A percentile compares a stretch with the other conserved stretches of the same genome.
phyloP scores from a whole-genome alignment of 2,329 filamentous ascomycete genomes.

The Amesomyces nigricolor region DNA sequence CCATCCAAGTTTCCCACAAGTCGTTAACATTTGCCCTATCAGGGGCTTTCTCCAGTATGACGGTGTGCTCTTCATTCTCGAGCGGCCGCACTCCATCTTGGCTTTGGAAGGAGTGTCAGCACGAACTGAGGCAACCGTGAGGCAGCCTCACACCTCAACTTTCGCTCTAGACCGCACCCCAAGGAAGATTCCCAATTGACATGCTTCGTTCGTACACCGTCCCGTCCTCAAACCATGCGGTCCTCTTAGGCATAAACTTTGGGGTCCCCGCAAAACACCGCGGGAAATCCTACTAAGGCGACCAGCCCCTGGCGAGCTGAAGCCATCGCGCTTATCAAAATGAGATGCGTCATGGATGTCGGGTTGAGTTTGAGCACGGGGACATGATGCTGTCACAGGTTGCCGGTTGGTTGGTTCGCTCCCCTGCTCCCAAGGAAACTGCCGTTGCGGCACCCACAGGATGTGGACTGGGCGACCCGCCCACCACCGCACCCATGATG shows the following conservation, averaged over 20 bases:
- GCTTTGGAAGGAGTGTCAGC: no score
- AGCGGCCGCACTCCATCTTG: no score
- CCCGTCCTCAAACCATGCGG: no score
- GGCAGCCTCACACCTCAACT: no score
- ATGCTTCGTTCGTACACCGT: no score
- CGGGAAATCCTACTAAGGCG: neutral
- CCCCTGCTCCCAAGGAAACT: neutral
- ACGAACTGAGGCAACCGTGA: no score
- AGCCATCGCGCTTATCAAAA: neutral
- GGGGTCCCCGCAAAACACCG: neutral
- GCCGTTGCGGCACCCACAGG: neutral
- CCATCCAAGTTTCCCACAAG: neutral
- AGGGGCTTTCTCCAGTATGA: neutral
- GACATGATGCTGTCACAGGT: no score
- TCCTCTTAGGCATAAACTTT: no score
- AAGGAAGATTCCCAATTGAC: no score
- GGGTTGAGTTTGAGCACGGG: neutral
- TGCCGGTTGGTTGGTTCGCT: neutral
- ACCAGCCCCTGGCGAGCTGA: constrained; percentile 1
- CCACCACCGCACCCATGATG: neutral
- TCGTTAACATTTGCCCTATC: neutral
- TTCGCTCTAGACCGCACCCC: no score
- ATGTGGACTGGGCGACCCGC: neutral
- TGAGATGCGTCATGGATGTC: neutral
- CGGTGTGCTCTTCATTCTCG: no score